Conservation (phyloP, 2,329 filamentous ascomycete species). For the Fusarium sp. region DNA sequence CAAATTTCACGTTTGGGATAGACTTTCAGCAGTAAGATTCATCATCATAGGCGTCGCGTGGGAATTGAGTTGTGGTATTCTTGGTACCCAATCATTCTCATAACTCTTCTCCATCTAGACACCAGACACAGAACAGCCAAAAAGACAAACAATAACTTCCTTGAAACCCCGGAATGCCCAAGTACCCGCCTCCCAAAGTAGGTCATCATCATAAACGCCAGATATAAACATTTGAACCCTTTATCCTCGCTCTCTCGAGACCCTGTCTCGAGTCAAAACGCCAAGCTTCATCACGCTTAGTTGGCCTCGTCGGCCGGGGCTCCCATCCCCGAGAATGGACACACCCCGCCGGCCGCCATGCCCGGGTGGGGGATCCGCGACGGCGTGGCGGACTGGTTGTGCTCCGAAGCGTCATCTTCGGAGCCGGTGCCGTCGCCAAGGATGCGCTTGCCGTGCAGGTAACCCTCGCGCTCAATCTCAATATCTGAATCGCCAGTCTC, state of each 20-base stretch:
- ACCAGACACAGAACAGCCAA: neutral
- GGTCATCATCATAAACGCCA: conserved; percentile 29
- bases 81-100: conserved; percentile 3
- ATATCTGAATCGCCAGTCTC: conserved; percentile 58
- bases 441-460: conserved; percentile 72
- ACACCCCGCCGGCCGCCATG: conserved; percentile 37
- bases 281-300: neutral
- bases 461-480: conserved; percentile 71
- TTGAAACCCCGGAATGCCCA: conserved; percentile 19
- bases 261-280: neutral
- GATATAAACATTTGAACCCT: conserved; percentile 17
- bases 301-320: conserved; percentile 28
- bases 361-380: conserved; percentile 33
- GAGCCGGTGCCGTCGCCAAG: conserved; percentile 52
- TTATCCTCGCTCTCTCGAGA: neutral
- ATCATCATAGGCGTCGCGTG: neutral
- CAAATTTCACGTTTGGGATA: neutral
- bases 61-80: conserved; percentile 11
- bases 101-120: conserved; percentile 1
- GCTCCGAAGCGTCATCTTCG: conserved; percentile 37
- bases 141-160: conserved; percentile 13
- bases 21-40: neutral
- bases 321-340: conserved; percentile 44
- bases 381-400: conserved; percentile 18
- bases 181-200: conserved; percentile 18